phyloP scores from a whole-genome alignment of 495 filamentous ascomycete species.

The Daldinia bambusicola region DNA sequence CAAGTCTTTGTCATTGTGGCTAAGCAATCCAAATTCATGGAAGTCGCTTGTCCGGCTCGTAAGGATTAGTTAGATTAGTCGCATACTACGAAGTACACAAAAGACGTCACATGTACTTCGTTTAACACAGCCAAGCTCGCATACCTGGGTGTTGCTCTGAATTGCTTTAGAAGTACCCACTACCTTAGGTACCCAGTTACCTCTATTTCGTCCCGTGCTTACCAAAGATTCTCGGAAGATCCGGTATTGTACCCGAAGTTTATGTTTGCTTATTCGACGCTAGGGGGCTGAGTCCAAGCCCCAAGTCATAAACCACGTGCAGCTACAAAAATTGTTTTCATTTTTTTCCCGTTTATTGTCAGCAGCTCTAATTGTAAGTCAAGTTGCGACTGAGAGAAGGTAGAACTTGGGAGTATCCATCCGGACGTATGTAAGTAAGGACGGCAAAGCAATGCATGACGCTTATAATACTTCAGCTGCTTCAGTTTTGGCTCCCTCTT shows the following conservation, averaged over 20 bases:
- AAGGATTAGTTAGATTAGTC: not conserved
- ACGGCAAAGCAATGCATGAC: not conserved
- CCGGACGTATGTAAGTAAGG: not conserved
- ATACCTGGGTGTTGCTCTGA: conserved; percentile 3
- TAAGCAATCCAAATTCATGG: conserved; percentile 17
- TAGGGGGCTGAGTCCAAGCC: not conserved
- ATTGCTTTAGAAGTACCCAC: conserved; percentile 7
- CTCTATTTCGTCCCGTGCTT: not conserved
- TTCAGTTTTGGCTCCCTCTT: not conserved
- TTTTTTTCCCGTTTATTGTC: not conserved
- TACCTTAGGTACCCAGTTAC: no score
- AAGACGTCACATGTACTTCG: conserved; percentile 34
- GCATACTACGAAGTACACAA: not conserved
- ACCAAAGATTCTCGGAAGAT: conserved; percentile 1
- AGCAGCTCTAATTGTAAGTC: not conserved
- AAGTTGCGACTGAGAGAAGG: not conserved
- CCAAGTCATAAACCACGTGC: not conserved
- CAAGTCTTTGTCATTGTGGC: conserved; percentile 24
- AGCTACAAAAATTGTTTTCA: not conserved
- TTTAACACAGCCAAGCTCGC: conserved; percentile 4
- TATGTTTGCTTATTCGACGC: not conserved
- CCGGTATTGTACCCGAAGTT: conserved; percentile 1
- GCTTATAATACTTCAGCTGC: not conserved
- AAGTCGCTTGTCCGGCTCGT: conserved; percentile 1
- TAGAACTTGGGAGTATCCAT: not conserved